A percentile compares a stretch with the other conserved stretches of the same genome.
Evolutionary conservation across 2,329 filamentous ascomycete species (phyloP).

Genomic region (Mycosphaerelloides madeirae): DNA sequence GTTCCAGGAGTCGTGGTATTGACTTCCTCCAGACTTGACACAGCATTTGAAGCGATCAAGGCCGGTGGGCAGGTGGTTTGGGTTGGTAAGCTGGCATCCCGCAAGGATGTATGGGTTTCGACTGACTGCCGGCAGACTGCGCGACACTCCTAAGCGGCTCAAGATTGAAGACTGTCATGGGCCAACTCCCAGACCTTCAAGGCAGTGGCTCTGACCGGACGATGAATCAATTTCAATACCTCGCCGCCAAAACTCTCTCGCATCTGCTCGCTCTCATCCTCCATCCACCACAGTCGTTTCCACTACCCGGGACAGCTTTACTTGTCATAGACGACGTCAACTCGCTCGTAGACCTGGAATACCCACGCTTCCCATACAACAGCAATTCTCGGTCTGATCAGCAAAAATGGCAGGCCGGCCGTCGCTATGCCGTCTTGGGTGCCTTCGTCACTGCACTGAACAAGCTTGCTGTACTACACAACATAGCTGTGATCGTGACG

Average conservation of each 20-base stretch:
- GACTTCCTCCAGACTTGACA: slow-evolving; percentile 57
- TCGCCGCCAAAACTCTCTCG: slow-evolving; percentile 46
- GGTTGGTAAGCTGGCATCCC: slow-evolving; percentile 62
- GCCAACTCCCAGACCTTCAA: background rate
- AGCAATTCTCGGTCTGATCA: slow-evolving; percentile 41
- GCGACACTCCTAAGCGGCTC: slow-evolving; percentile 11
- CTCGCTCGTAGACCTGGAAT: slow-evolving; percentile 68
- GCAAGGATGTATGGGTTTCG: no score
- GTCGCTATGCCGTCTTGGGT: slow-evolving; percentile 59
- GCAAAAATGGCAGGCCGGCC: slow-evolving; percentile 45
- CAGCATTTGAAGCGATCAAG: slow-evolving; percentile 59
- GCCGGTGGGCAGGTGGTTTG: slow-evolving; percentile 65
- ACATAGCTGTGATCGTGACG: slow-evolving; percentile 69
- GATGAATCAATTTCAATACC: background rate
- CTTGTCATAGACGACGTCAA: slow-evolving; percentile 76
- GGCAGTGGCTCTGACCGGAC: background rate
- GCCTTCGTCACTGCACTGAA: slow-evolving; percentile 58
- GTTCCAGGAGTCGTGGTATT: background rate
- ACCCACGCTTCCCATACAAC: slow-evolving; percentile 51
- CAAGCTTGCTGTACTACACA: slow-evolving; percentile 67
- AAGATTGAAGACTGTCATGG: slow-evolving; percentile 2
- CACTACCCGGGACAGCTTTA: slow-evolving; percentile 60
- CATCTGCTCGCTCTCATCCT: slow-evolving; percentile 69
- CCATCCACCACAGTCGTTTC: slow-evolving; percentile 59
- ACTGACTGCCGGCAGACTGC: slow-evolving; percentile 4